A percentile compares a stretch with the other conserved stretches of the same genome.
Evolutionary conservation across 2,329 filamentous ascomycete genomes (phyloP).

Genomic region (Fusarium sp.): DNA sequence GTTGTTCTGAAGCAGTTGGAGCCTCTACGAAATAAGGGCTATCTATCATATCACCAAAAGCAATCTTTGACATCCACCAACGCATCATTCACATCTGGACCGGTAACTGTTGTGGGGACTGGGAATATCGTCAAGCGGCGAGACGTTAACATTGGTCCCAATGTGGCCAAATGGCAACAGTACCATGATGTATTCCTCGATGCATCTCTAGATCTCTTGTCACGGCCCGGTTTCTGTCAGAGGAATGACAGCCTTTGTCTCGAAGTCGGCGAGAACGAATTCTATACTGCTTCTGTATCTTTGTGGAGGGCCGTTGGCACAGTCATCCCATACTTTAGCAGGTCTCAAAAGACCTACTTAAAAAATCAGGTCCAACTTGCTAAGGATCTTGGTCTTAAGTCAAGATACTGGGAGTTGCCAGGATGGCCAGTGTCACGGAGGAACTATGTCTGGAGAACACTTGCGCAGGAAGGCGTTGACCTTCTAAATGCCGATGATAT

Average conservation of each 20-base stretch:
- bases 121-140: slow-evolving; percentile 57
- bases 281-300: slow-evolving; percentile 72
- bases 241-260: slow-evolving; percentile 16
- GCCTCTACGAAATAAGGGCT: slow-evolving; percentile 68
- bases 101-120: slow-evolving; percentile 75
- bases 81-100: slow-evolving; percentile 53
- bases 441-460: slow-evolving; percentile 67
- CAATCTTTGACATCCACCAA: slow-evolving; percentile 51
- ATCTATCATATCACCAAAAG: slow-evolving; percentile 64
- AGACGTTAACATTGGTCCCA: slow-evolving; percentile 35
- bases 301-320: slow-evolving; percentile 65
- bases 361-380: slow-evolving; percentile 59
- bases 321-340: slow-evolving; percentile 51
- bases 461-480: slow-evolving; percentile 66
- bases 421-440: slow-evolving; percentile 67
- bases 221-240: slow-evolving; percentile 9
- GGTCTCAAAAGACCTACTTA: slow-evolving; percentile 55
- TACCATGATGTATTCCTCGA: slow-evolving; percentile 72
- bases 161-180: slow-evolving; percentile 18
- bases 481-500: slow-evolving; percentile 72
- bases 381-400: slow-evolving; percentile 63
- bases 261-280: slow-evolving; percentile 57
- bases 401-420: slow-evolving; percentile 70
- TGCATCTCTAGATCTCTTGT: slow-evolving; percentile 64
- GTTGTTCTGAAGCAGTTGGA: slow-evolving; percentile 55